phyloP scores from a whole-genome alignment of 306 rosid species.

The Boehmeria nivea region DNA sequence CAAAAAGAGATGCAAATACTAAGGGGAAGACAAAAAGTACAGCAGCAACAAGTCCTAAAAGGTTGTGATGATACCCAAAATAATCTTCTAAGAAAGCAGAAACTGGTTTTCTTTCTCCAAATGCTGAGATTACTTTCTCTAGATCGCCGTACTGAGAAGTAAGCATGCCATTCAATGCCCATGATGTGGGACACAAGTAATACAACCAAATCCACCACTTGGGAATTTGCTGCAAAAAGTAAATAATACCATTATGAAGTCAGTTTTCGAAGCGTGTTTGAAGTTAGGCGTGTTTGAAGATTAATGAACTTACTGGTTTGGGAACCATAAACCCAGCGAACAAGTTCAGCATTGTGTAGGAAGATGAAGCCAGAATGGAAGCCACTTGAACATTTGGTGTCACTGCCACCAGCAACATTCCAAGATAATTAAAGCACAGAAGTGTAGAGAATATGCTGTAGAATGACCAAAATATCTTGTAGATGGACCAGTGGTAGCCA shows the following conservation, averaged over 20 bases:
- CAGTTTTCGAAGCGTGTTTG: neutral
- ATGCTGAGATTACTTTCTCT: conserved; percentile 26
- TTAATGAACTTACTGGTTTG: conserved; percentile 36
- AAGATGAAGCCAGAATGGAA: conserved; percentile 39
- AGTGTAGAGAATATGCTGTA: conserved; percentile 46
- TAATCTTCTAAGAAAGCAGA: conserved; percentile 45
- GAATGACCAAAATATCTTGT: conserved; percentile 56
- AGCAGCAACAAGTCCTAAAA: conserved; percentile 35
- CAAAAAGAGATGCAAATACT: conserved; percentile 39
- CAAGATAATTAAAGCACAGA: conserved; percentile 47
- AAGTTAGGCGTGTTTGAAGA: too few relatives aligned
- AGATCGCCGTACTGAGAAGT: conserved; percentile 56
- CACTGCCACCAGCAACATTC: conserved; percentile 58
- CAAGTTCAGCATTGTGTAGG: conserved; percentile 43
- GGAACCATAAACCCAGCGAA: conserved; percentile 60
- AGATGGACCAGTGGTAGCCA: conserved; percentile 39
- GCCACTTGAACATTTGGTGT: conserved; percentile 62
- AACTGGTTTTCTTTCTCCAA: conserved; percentile 36
- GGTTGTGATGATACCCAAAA: conserved; percentile 42
- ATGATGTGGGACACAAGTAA: conserved; percentile 51
- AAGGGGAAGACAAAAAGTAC: conserved; percentile 36
- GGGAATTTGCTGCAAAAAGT: conserved; percentile 46
- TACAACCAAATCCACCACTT: conserved; percentile 77
- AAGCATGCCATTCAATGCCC: conserved; percentile 59
- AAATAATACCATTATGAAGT: conserved; percentile 12